phyloP scores from a whole-genome alignment of 1,139 yeast genomes.

The Cylindricascospora bacillispora region DNA sequence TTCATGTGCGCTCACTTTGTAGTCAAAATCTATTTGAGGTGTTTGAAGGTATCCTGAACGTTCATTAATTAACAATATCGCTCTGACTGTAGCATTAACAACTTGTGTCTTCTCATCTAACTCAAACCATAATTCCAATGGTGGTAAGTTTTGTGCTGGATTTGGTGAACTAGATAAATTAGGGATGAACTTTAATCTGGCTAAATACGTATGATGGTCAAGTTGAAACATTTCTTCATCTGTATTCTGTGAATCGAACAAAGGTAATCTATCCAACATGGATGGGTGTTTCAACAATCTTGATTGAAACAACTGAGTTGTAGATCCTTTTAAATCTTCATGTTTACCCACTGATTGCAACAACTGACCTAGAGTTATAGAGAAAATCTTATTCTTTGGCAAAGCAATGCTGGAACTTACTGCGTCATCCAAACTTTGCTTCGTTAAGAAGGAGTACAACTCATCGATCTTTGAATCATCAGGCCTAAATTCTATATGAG shows the following conservation, averaged over 20 bases:
- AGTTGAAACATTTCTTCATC: constrained; percentile 12
- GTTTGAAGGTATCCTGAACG: constrained; percentile 13
- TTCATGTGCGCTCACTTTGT: constrained; percentile 11
- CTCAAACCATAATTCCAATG: constrained; percentile 44
- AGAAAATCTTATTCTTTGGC: too few relatives aligned
- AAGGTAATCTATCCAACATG: constrained; percentile 26
- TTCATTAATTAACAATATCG: constrained; percentile 13
- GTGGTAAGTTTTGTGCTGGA: constrained; percentile 30
- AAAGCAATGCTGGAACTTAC: too few relatives aligned
- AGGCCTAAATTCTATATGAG: neutral
- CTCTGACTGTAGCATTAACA: constrained; percentile 28
- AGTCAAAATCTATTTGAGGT: constrained; percentile 19
- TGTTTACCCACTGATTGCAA: constrained; percentile 6
- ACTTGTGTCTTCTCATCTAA: constrained; percentile 33
- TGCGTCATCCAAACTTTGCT: too few relatives aligned
- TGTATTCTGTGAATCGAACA: constrained; percentile 10
- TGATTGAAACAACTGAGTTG: constrained; percentile 28
- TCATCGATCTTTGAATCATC: constrained; percentile 1
- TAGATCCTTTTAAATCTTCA: neutral
- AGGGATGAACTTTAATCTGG: constrained; percentile 40
- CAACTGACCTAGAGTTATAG: constrained; percentile 21
- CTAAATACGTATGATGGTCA: constrained; percentile 19
- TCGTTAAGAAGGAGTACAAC: too few relatives aligned
- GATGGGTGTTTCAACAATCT: constrained; percentile 27
- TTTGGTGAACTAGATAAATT: constrained; percentile 12